These are phyloP conservation scores for Chionographis japonica DNA, from an alignment of 106 monocot species.

Conservation along the genomic window DNA sequence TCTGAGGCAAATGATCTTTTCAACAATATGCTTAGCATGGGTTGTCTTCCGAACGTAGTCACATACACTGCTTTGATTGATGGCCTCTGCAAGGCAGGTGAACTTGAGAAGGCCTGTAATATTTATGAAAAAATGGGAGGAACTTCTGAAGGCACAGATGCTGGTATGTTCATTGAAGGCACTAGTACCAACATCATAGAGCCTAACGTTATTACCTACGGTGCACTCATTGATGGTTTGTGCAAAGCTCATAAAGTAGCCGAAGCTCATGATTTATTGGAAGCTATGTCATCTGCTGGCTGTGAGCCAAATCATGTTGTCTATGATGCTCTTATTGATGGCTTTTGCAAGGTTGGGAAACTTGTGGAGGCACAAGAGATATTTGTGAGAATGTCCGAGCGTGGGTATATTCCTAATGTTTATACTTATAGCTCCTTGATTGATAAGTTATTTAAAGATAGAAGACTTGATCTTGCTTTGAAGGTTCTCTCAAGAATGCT, in stretches of 20 bases:
- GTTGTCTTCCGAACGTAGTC: slow-evolving; percentile 71
- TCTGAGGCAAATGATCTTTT: slow-evolving; percentile 71
- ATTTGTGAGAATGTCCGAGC: slow-evolving; percentile 61
- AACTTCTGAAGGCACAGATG: slow-evolving; percentile 33
- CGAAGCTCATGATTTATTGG: slow-evolving; percentile 64
- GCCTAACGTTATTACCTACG: slow-evolving; percentile 96
- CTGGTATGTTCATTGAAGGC: slow-evolving; percentile 44
- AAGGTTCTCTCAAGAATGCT: slow-evolving; percentile 88
- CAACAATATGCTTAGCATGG: slow-evolving; percentile 54
- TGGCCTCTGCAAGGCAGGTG: slow-evolving; percentile 85
- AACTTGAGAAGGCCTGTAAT: slow-evolving; percentile 64
- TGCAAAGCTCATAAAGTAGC: slow-evolving; percentile 91
- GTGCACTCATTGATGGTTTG: slow-evolving; percentile 89
- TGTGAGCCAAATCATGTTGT: slow-evolving; percentile 88
- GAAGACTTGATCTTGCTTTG: slow-evolving; percentile 79
- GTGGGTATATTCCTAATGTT: slow-evolving; percentile 66
- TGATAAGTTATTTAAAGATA: slow-evolving; percentile 84
- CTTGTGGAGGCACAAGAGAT: slow-evolving; percentile 77
- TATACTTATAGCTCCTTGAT: slow-evolving; percentile 89
- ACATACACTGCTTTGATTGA: slow-evolving; percentile 90
- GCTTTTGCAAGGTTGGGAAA: slow-evolving; percentile 82
- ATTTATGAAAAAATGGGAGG: slow-evolving; percentile 81
- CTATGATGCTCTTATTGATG: slow-evolving; percentile 94
- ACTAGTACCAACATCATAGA: slow-evolving; percentile 10
- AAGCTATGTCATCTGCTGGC: slow-evolving; percentile 59